A percentile compares a stretch with the other conserved stretches of the same genome.
phyloP scores from a whole-genome alignment of 805 yeast genomes.

The Saccharomycopsis schoenii region DNA sequence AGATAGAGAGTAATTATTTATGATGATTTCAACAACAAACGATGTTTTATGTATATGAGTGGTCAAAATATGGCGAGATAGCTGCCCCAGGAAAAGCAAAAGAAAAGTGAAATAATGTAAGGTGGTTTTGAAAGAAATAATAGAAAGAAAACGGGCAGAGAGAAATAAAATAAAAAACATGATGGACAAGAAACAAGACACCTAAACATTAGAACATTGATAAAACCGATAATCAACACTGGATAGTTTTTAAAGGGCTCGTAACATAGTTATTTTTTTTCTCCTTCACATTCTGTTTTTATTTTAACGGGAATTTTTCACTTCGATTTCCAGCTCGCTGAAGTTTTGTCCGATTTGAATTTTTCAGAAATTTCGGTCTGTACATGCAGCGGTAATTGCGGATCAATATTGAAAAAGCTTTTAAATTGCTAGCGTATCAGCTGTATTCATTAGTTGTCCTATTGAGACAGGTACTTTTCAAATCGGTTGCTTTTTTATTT shows the following conservation, averaged over 20 bases:
- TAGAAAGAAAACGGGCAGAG: no score
- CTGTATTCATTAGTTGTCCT: no score
- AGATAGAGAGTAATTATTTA: no score
- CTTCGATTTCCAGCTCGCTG: not conserved
- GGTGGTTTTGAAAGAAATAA: no score
- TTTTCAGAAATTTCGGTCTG: not conserved
- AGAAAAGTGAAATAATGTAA: no score
- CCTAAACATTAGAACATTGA: not conserved
- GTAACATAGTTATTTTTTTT: not conserved
- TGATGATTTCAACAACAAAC: no score
- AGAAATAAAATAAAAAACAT: no score
- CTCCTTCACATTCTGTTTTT: not conserved
- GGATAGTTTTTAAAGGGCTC: not conserved
- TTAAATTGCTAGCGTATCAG: not conserved
- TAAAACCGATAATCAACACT: not conserved
- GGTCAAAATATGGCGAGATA: no score
- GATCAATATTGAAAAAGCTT: not conserved
- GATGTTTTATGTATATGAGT: no score
- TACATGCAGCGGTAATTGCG: conserved; percentile 1
- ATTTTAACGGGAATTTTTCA: not conserved
- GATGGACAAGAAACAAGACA: not conserved
- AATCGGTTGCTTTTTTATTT: no score
- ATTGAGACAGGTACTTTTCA: no score
- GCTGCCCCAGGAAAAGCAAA: no score
- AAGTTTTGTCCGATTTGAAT: not conserved